phyloP scores from a whole-genome alignment of 306 rosid species.

The Albizia julibrissin region DNA sequence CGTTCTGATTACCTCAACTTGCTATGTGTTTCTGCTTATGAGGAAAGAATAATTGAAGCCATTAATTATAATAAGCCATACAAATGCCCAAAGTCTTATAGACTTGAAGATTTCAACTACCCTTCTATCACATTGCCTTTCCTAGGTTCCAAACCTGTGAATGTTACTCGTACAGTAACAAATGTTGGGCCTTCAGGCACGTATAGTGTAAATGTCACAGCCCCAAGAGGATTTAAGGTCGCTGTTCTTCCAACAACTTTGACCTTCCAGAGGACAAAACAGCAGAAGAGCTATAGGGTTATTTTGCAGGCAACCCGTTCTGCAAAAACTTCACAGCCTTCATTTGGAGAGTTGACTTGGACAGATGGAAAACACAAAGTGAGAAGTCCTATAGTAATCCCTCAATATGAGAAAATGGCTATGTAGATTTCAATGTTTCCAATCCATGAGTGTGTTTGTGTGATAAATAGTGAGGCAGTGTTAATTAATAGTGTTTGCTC shows the following conservation, averaged over 20 bases:
- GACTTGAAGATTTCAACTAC: constrained; percentile 26
- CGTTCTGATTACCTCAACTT: no score
- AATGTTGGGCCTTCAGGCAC: no score
- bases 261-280: background rate
- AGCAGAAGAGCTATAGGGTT: background rate
- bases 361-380: background rate
- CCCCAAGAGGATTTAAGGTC: no score
- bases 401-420: background rate
- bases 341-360: background rate
- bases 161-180: no score
- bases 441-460: background rate
- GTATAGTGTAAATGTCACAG: no score
- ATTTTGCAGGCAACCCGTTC: background rate
- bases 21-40: no score
- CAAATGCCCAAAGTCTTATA: constrained; percentile 17
- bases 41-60: no score
- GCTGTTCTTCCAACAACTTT: background rate
- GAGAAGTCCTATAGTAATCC: background rate
- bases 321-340: no score
- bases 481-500: no score
- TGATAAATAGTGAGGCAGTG: background rate
- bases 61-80: background rate
- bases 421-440: background rate
- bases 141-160: background rate
- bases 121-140: constrained; percentile 39